phyloP scores from a whole-genome alignment of 2,329 filamentous ascomycete genomes.

The Dactylella cylindrospora region DNA sequence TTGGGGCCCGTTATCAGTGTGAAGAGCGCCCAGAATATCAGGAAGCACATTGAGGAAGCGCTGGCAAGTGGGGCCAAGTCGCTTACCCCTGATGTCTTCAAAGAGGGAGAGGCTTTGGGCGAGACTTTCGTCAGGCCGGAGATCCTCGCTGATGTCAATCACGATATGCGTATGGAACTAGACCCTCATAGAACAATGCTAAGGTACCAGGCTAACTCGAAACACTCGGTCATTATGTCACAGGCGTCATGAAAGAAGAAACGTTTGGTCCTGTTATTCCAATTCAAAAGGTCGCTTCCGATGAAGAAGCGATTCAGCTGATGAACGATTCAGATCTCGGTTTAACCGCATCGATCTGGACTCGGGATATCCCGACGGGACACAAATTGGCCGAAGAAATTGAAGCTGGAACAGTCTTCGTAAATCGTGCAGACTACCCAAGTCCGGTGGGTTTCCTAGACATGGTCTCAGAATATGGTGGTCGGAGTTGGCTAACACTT shows the following conservation, averaged over 20 bases:
- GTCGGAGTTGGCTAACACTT: slow-evolving; percentile 47
- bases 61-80: slow-evolving; percentile 80
- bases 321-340: slow-evolving; percentile 98
- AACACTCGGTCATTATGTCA: slow-evolving; percentile 55
- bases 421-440: slow-evolving; percentile 91
- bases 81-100: slow-evolving; percentile 66
- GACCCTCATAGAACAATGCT: too few species aligned
- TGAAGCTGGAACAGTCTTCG: slow-evolving; percentile 92
- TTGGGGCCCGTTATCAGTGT: slow-evolving; percentile 82
- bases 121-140: slow-evolving; percentile 74
- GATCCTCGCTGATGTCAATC: slow-evolving; percentile 74
- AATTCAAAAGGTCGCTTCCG: slow-evolving; percentile 78
- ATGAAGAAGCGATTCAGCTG: slow-evolving; percentile 75
- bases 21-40: slow-evolving; percentile 61
- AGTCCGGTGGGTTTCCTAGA: slow-evolving; percentile 70
- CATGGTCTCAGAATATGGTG: slow-evolving; percentile 3
- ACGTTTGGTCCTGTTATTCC: slow-evolving; percentile 93
- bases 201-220: slow-evolving; percentile 1
- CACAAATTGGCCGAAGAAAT: slow-evolving; percentile 76
- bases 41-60: slow-evolving; percentile 78
- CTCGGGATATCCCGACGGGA: slow-evolving; percentile 75
- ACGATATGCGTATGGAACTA: slow-evolving; percentile 53
- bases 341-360: slow-evolving; percentile 96
- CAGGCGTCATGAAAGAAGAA: slow-evolving; percentile 89
- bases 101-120: slow-evolving; percentile 46